These are phyloP conservation scores for Hirsutella minnesotensis DNA, from an alignment of 2,329 filamentous ascomycete genomes.

Conservation along the genomic window DNA sequence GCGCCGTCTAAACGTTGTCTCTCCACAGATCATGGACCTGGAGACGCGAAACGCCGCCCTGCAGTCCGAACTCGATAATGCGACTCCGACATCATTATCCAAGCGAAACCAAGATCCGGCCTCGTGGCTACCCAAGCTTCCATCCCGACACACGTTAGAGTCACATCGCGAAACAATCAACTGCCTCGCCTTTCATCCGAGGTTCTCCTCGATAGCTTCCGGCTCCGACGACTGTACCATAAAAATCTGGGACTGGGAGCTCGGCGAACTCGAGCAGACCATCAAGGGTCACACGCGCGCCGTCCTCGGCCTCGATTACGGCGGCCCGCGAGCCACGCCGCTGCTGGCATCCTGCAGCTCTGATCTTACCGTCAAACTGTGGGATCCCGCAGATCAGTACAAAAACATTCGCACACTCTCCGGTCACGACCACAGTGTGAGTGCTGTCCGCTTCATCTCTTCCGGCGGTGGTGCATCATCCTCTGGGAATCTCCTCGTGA, in stretches of 20 bases:
- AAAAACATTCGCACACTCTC: slow-evolving; percentile 88
- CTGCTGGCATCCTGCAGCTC: slow-evolving; percentile 54
- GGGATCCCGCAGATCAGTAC: slow-evolving; percentile 84
- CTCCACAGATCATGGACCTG: slow-evolving; percentile 96
- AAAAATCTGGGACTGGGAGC: slow-evolving; percentile 95
- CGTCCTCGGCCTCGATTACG: slow-evolving; percentile 81
- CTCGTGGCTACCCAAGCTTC: slow-evolving; percentile 76
- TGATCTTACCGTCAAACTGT: slow-evolving; percentile 87
- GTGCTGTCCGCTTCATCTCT: slow-evolving; percentile 74
- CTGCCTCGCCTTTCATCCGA: slow-evolving; percentile 82
- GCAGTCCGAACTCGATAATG: slow-evolving; percentile 74
- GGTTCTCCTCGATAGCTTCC: slow-evolving; percentile 82
- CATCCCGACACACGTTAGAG: slow-evolving; percentile 70
- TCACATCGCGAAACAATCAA: slow-evolving; percentile 74
- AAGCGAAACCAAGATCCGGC: slow-evolving; percentile 72
- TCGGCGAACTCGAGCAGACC: slow-evolving; percentile 80
- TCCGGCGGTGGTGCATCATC: slow-evolving; percentile 65
- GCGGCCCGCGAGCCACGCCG: slow-evolving; percentile 68
- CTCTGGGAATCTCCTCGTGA: slow-evolving; percentile 76
- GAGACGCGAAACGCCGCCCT: slow-evolving; percentile 62
- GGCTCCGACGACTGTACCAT: slow-evolving; percentile 89
- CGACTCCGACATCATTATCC: slow-evolving; percentile 65
- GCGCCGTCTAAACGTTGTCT: no score
- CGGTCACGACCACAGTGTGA: slow-evolving; percentile 85
- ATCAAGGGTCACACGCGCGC: slow-evolving; percentile 87